A percentile compares a stretch with the other conserved stretches of the same genome.
Conservation (phyloP, 2,329 filamentous ascomycete species). For the Cladosporium sp. region DNA sequence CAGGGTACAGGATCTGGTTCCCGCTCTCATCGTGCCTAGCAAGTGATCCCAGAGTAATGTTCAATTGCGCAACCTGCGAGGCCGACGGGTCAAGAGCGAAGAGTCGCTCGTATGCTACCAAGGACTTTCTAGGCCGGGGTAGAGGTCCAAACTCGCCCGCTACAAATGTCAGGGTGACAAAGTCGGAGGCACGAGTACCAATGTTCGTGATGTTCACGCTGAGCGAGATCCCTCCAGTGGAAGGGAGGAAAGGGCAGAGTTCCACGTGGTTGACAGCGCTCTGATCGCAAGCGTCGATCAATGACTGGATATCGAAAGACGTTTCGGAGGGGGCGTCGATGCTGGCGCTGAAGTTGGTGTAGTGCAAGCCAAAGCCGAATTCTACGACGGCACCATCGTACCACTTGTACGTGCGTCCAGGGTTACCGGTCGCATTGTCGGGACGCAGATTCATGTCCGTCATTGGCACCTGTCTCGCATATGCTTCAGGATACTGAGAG, state of each 20-base stretch:
- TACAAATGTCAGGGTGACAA: background rate
- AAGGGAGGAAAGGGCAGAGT: conserved; percentile 35
- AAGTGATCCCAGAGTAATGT: conserved; percentile 2
- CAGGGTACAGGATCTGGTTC: conserved; percentile 9
- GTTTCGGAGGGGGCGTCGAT: conserved; percentile 10
- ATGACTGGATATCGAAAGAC: conserved; percentile 29
- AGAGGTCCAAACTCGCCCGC: conserved; percentile 3
- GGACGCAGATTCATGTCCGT: conserved; percentile 33
- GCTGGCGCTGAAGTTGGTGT: conserved; percentile 35
- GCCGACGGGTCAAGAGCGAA: background rate
- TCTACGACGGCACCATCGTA: conserved; percentile 38
- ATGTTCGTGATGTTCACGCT: conserved; percentile 35
- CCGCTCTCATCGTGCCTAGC: conserved; percentile 10
- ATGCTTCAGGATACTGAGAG: conserved; percentile 34
- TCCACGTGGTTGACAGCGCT: conserved; percentile 24
- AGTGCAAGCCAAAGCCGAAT: conserved; percentile 42
- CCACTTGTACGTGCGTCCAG: conserved; percentile 44
- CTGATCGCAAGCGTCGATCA: conserved; percentile 28
- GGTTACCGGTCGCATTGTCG: conserved; percentile 22
- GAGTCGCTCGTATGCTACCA: conserved; percentile 1
- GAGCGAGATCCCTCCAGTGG: conserved; percentile 14
- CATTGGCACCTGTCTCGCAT: conserved; percentile 27
- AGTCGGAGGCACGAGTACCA: conserved; percentile 19
- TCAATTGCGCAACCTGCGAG: conserved; percentile 5
- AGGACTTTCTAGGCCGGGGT: conserved; percentile 1